These are phyloP conservation scores for Diplodia seriata DNA, from an alignment of 2,329 filamentous ascomycete genomes.

Conservation along the genomic window DNA sequence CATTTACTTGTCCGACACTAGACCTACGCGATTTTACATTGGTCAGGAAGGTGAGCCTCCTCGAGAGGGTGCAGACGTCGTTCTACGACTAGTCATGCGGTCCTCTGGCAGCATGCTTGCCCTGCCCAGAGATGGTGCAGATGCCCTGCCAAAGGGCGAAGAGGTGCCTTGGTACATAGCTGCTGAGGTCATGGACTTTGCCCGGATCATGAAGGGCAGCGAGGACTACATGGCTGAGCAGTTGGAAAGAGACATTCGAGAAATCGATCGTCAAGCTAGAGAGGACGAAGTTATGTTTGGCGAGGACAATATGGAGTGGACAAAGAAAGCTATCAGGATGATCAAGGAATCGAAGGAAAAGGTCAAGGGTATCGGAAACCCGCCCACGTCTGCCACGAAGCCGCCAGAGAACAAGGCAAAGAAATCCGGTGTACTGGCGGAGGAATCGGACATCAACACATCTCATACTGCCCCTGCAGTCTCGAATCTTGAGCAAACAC, in stretches of 20 bases:
- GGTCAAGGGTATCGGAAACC: conserved; percentile 70
- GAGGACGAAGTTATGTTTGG: conserved; percentile 93
- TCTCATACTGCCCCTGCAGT: not conserved
- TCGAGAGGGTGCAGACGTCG: conserved; percentile 84
- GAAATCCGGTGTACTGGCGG: conserved; percentile 46
- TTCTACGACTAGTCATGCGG: conserved; percentile 84
- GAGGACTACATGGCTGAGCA: conserved; percentile 85
- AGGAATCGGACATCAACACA: not conserved
- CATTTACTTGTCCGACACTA: conserved; percentile 88
- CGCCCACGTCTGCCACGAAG: conserved; percentile 61
- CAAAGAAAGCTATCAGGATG: conserved; percentile 77
- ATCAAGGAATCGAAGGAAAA: conserved; percentile 80
- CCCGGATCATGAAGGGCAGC: conserved; percentile 92
- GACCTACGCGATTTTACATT: conserved; percentile 87
- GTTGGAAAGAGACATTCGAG: conserved; percentile 78
- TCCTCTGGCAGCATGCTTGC: conserved; percentile 83
- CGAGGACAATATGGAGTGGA: conserved; percentile 87
- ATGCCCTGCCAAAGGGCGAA: conserved; percentile 71
- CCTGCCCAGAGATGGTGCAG: conserved; percentile 80
- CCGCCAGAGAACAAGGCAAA: conserved; percentile 57
- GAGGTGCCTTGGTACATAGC: conserved; percentile 95
- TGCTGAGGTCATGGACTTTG: conserved; percentile 92
- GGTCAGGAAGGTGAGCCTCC: conserved; percentile 85
- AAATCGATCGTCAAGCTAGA: conserved; percentile 76
- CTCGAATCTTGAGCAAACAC: not conserved